A percentile compares a stretch with the other conserved stretches of the same genome.
Conservation (phyloP, 495 filamentous ascomycete genomes). For the Gamarada debralockiae region DNA sequence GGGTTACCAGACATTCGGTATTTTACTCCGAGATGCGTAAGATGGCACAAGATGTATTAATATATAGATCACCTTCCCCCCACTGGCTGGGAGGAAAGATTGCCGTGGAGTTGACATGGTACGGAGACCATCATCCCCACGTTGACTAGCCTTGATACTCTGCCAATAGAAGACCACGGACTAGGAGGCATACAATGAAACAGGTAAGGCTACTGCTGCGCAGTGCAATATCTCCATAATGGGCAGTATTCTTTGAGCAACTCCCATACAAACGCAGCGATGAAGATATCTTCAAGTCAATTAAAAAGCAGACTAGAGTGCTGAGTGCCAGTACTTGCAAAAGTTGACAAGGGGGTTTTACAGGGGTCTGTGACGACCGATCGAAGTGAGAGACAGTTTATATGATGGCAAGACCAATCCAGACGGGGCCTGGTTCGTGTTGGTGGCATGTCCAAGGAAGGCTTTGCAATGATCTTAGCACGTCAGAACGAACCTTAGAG, state of each 20-base stretch:
- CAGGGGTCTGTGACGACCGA: conserved; percentile 22
- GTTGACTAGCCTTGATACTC: conserved; percentile 10
- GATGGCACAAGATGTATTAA: conserved; percentile 17
- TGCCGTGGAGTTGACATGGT: conserved; percentile 14
- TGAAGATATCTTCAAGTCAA: conserved; percentile 6
- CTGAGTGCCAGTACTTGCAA: conserved; percentile 23
- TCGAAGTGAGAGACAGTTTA: conserved; percentile 23
- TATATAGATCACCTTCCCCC: conserved; percentile 22
- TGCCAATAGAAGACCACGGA: conserved; percentile 16
- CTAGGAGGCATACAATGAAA: conserved; percentile 16
- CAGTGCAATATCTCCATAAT: background rate
- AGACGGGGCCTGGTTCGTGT: conserved; percentile 8
- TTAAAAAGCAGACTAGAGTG: conserved; percentile 10
- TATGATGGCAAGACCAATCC: conserved; percentile 19
- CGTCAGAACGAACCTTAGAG: conserved; percentile 14
- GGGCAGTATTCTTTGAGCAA: background rate
- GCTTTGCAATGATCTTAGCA: conserved; percentile 17
- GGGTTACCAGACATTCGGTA: conserved; percentile 24
- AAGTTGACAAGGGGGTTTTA: conserved; percentile 17
- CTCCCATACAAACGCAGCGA: conserved; percentile 5
- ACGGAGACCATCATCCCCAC: conserved; percentile 19
- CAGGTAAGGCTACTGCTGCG: conserved; percentile 18
- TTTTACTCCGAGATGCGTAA: conserved; percentile 14
- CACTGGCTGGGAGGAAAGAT: conserved; percentile 11
- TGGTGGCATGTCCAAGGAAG: conserved; percentile 17